Conservation (phyloP, 768 basidiomycete species). For the Calocybe cyanea region DNA sequence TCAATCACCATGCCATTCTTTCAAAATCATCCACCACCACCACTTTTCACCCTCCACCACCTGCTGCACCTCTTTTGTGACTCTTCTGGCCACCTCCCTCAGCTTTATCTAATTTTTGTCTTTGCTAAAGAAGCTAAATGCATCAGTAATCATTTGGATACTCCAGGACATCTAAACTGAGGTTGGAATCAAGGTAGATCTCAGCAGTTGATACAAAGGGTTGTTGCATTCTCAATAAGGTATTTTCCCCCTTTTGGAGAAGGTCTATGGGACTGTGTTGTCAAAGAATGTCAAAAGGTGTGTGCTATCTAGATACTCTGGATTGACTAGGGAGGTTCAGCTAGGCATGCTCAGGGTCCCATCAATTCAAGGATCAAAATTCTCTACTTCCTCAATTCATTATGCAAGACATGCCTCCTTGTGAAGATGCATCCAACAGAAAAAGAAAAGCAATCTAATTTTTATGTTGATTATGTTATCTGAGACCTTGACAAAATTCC, state of each 20-base stretch:
- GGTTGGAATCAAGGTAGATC: constrained; percentile 45
- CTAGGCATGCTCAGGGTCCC: constrained; percentile 51
- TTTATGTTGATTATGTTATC: constrained; percentile 75
- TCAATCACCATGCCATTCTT: too few species aligned
- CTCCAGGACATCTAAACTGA: constrained; percentile 14
- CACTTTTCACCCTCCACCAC: too few species aligned
- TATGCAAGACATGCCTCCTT: constrained; percentile 75
- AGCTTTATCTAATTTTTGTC: constrained; percentile 73
- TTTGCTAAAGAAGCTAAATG: constrained; percentile 59
- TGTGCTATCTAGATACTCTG: constrained; percentile 4
- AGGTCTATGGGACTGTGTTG: constrained; percentile 90
- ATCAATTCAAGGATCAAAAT: constrained; percentile 94
- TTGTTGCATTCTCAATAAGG: constrained; percentile 81
- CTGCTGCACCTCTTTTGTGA: too few species aligned
- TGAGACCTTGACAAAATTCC: constrained; percentile 79
- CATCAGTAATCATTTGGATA: constrained; percentile 37
- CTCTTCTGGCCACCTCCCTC: too few species aligned
- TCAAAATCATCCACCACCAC: too few species aligned
- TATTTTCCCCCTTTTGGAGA: constrained; percentile 83
- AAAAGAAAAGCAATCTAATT: constrained; percentile 39
- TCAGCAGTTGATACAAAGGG: constrained; percentile 85
- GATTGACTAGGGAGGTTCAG: not conserved
- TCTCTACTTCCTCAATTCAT: constrained; percentile 83
- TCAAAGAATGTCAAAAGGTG: constrained; percentile 90
- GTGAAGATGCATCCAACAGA: constrained; percentile 55